Conservation (phyloP, 257 asterid species). For the Rehmannia glutinosa region DNA sequence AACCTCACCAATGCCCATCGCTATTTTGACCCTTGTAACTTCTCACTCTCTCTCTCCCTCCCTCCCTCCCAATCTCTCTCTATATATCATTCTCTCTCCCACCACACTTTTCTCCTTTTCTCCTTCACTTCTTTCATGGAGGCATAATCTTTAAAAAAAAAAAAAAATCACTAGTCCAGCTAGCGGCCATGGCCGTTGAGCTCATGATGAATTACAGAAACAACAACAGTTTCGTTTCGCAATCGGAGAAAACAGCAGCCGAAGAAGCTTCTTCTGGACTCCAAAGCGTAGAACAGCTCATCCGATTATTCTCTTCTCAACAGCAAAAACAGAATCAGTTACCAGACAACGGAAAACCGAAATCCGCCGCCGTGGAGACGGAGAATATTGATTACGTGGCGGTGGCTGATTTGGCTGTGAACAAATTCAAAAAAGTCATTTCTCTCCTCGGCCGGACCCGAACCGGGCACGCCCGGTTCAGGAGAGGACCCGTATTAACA, state of each 20-base stretch:
- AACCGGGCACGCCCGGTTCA: conserved; percentile 93
- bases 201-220: conserved; percentile 57
- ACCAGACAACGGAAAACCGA: not conserved
- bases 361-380: conserved; percentile 5
- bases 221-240: conserved; percentile 23
- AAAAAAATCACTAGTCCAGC: not conserved
- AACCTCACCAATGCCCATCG: conserved; percentile 33
- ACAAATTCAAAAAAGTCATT: conserved; percentile 53
- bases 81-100: not conserved
- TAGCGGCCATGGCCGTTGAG: conserved; percentile 80
- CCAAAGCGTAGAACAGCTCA: conserved; percentile 62
- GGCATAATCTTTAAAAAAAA: not conserved
- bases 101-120: not conserved
- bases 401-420: conserved; percentile 65
- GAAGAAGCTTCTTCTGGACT: conserved; percentile 70
- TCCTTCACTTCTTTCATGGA: not conserved
- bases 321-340: conserved; percentile 6
- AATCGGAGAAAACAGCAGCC: conserved; percentile 33
- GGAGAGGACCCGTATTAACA: conserved; percentile 51
- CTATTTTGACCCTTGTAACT: conserved; percentile 19
- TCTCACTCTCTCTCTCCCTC: not conserved
- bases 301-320: conserved; percentile 44
- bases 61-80: not conserved
- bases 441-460: conserved; percentile 61
- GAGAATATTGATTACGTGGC: conserved; percentile 36